Base-by-base conservation (phyloP, 768 basidiomycete species). In the Tylopilus sp. region DNA sequence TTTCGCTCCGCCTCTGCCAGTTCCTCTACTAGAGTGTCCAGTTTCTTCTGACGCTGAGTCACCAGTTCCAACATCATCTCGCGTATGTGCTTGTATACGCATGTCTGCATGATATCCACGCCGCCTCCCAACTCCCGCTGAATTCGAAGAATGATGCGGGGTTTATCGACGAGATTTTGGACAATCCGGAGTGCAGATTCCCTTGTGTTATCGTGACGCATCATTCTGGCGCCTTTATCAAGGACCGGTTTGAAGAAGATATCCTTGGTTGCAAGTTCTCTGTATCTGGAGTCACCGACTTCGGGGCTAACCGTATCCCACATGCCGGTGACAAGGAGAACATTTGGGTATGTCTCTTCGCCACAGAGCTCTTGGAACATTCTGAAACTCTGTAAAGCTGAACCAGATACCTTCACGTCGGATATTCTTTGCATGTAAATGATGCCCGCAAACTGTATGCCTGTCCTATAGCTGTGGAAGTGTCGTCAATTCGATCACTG, bases 291-390 rank as follows among this genome's bases (percentile, higher is more conserved):
- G 21, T 64, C 40, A 10, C 73, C 76, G 5, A 72, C 57, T 16
- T 69, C 68, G 8, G 48, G 48, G 6, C 61, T 62, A 31, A 77
- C 71, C 17, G 68, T 61, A 17, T 70, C 74, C 80, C 81, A 82
- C 77, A 78, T 80, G 25, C 72, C 78, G 2, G 82, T 81, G 49
- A 75, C 74, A 26, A 83, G 73, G 17, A 77, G 63, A 30, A 83
- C 76, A 50, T 76, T 81, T 17, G 67, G 61, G 30, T 79, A 74
- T 3, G 75, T 63, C 17, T 63, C 69, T 42, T 77, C 74, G 2
- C 82, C 81, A 48, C 81, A 83, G 24, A 83, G 70, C 48, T 78
- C 72, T 31, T 75, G 67, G 63, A 83, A 80, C 71, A 81, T 74
- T 25, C 65, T 70, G 54, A 79, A 78, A 57, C 77, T 78, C 51